phyloP scores from a whole-genome alignment of 2,329 filamentous ascomycete species.

The Cordyceps javanica region DNA sequence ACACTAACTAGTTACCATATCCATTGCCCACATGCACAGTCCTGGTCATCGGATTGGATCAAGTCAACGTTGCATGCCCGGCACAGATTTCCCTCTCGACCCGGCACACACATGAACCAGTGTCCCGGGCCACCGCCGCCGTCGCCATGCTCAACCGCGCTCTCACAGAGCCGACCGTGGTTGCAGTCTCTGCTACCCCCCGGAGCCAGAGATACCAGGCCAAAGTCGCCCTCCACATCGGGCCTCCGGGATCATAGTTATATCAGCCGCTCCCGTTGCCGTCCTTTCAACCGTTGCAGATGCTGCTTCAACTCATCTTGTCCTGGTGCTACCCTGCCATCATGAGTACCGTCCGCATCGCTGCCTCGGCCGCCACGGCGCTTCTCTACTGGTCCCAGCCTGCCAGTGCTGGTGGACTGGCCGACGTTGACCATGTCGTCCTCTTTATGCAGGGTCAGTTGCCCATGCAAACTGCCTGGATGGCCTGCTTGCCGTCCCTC shows the following conservation, averaged over 20 bases:
- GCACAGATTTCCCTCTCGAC: not conserved
- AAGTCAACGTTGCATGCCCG: not conserved
- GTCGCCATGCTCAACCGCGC: not conserved
- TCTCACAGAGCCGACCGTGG: not conserved
- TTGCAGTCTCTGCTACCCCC: not conserved
- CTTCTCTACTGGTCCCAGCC: slow-evolving; percentile 1
- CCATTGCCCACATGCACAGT: slow-evolving; percentile 7
- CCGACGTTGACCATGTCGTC: slow-evolving; percentile 49
- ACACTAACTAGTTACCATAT: not conserved
- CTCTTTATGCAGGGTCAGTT: slow-evolving; percentile 47
- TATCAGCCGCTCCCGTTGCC: not conserved
- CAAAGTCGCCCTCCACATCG: too few species aligned
- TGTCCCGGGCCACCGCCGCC: too few species aligned
- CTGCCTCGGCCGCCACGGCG: not conserved
- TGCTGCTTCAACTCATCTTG: not conserved
- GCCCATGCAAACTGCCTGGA: too few species aligned
- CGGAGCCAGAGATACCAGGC: not conserved
- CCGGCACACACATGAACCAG: not conserved
- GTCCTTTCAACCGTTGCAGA: not conserved
- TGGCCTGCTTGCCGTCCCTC: too few species aligned
- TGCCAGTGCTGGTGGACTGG: slow-evolving; percentile 4
- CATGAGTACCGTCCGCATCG: slow-evolving; percentile 9
- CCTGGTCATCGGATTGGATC: slow-evolving; percentile 8
- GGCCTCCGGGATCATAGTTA: not conserved
- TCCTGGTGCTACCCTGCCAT: not conserved